These are phyloP conservation scores for Scedosporium apiospermum DNA, from an alignment of 2,329 filamentous ascomycete genomes.

Conservation along the genomic window DNA sequence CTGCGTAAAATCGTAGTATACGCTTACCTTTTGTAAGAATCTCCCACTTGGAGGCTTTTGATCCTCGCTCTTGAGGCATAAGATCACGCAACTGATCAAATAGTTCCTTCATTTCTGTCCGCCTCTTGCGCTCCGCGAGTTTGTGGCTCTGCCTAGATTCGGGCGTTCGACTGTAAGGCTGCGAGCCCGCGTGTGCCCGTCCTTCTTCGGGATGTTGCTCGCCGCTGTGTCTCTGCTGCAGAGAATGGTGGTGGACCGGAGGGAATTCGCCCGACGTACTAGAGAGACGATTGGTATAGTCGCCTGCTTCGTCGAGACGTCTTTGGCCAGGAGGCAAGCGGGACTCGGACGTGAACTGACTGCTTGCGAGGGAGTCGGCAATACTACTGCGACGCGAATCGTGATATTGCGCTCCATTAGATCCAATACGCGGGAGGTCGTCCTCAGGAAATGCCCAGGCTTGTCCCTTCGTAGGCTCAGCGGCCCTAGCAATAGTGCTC, in stretches of 20 bases:
- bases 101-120: constrained; percentile 81
- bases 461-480: constrained; percentile 72
- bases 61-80: constrained; percentile 71
- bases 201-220: constrained; percentile 54
- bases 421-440: constrained; percentile 44
- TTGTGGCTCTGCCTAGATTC: constrained; percentile 79
- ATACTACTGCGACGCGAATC: constrained; percentile 67
- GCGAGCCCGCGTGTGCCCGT: constrained; percentile 42
- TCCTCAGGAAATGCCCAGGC: constrained; percentile 78
- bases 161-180: constrained; percentile 75
- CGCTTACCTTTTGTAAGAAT: constrained; percentile 71
- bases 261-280: constrained; percentile 45
- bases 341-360: constrained; percentile 68
- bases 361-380: constrained; percentile 69
- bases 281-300: constrained; percentile 40
- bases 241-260: constrained; percentile 60
- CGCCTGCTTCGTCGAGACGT: constrained; percentile 53
- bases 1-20: not conserved
- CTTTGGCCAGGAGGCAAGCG: constrained; percentile 62
- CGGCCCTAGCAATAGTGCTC: constrained; percentile 56
- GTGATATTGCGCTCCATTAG: constrained; percentile 36
- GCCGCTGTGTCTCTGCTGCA: constrained; percentile 64
- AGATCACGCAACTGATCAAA: constrained; percentile 73
- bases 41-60: constrained; percentile 85
- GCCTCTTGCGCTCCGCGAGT: constrained; percentile 70